phyloP scores from a whole-genome alignment of 495 filamentous ascomycete species.

The Daldinia vernicosa region DNA sequence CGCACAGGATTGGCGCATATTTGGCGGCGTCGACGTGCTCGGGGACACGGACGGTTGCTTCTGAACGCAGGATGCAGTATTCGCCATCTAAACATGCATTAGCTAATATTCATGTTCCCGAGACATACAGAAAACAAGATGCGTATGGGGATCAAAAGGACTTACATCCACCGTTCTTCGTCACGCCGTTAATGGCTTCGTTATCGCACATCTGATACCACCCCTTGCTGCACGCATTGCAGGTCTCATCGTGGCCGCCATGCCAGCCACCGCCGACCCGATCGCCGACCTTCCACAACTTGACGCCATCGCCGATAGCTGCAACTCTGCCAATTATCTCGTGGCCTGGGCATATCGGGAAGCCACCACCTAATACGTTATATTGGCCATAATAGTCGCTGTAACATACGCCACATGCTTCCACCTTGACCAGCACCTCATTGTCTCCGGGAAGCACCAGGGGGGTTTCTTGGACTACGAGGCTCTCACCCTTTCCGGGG shows the following conservation, averaged over 20 bases:
- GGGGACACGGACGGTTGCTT: constrained; percentile 2
- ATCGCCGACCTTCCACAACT: constrained; percentile 3
- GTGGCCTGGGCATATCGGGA: constrained; percentile 53
- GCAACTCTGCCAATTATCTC: constrained; percentile 61
- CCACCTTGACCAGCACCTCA: constrained; percentile 2
- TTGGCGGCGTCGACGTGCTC: constrained; percentile 12
- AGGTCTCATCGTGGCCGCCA: constrained; percentile 9
- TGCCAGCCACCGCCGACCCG: constrained; percentile 8
- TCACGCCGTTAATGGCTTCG: constrained; percentile 5
- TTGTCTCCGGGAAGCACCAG: background rate
- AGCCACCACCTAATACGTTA: background rate
- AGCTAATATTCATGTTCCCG: background rate
- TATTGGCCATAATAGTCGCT: background rate
- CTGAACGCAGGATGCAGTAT: constrained; percentile 4
- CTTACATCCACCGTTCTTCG: constrained; percentile 11
- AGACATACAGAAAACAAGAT: background rate
- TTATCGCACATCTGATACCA: constrained; percentile 19
- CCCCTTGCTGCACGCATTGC: constrained; percentile 5
- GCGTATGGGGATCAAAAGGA: background rate
- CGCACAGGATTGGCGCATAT: constrained; percentile 5
- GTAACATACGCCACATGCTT: constrained; percentile 6
- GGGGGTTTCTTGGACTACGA: background rate
- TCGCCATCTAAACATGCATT: background rate
- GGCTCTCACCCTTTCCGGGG: background rate
- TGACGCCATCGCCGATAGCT: constrained; percentile 30